Base-by-base conservation (phyloP, 148 eudicot genomes). In the Persicaria maculosa region DNA sequence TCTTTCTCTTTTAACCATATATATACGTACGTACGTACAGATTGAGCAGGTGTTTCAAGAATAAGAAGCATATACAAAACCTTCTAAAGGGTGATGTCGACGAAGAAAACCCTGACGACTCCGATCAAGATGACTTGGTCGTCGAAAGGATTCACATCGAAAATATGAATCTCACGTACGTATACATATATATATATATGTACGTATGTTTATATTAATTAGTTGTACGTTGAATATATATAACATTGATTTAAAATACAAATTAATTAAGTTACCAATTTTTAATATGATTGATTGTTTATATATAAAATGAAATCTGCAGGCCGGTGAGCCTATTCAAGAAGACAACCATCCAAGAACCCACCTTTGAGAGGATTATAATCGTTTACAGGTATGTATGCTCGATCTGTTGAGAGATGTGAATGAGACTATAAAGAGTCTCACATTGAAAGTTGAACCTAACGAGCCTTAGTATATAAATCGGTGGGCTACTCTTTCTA, bases 291-390 rank as follows among this genome's bases (percentile, higher is more conserved):
- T n/a, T n/a, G n/a, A n/a, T n/a, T n/a, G n/a, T n/a, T n/a, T 31
- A 31, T 31, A 31, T 25, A n/a, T n/a, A n/a, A n/a, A n/a, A 31
- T 31, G 40, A 31, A 31, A 31, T 31, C 2, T 31, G 40, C 86
- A 90, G 90, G 79, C 72, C 84, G 4, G 12, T 83, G 74, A 90
- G 87, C 78, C 79, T 93, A 74, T 44, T 85, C 52, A 81, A 86
- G 67, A 83, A 88, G 83, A 84, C 79, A 74, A 88, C 95, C 14
- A 91, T 93, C 74, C 98, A 93, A 88, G 98, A 93, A 80, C 98
- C 98, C 17, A 93, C 98, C 70, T 91, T 93, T 80, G 98, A 93
- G 79, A 85, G 94, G 85, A 93, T 93, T 46, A 93, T 93, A 77
- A 91, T 93, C 74, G 77, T 93, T 64, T 93, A 93, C 87, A 86